Base-by-base conservation (phyloP, 1,284 basidiomycete genomes). In the Leccinum proliferum region DNA sequence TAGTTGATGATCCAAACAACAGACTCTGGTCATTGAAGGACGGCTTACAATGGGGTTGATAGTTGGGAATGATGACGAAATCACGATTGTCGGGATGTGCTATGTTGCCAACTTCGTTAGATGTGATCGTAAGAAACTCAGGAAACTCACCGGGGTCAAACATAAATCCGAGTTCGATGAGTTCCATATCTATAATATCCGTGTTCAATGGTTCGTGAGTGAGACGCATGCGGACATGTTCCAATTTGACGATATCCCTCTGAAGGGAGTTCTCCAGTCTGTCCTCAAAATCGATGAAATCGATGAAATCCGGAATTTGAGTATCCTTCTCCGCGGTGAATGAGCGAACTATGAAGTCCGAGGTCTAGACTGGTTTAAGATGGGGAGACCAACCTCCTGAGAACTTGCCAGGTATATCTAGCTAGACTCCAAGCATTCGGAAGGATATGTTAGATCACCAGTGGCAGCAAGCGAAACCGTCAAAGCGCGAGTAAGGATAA, bases 21-120 rank as follows among this genome's bases (percentile, higher is more conserved):
- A 83, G 72, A 0, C 88, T 92, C 70, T 92, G 89, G 56, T 85
- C 76, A 66, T 86, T 80, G 62, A 92, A 81, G 4, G 79, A 77
- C 11, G 76, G 71, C 21, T 77, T 77, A 43, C 69, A 72, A 48
- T 72, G 77, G 2, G 89, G 89, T 69, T 94, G 92, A 68, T 91
- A 90, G 71, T 87, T 87, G 10, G 88, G 83, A n/a, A 94, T 76
- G 61, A 93, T 86, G 55, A 80, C 79, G 67, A 88, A 88, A 75
- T 94, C 93, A 8, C 92, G 87, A 73, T 94, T 94, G 72, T 94
- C 92, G 63, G 87, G 81, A 65, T 92, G 89, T 61, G 79, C 88
- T 89, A 63, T 58, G 58, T 67, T 11, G 5, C 59, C 52, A 63
- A 35, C 39, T 56, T 35, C 4, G 66, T 66, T 60, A 66, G 60